Evolutionary conservation across 371 early-diverging fungal species (phyloP).

Genomic region (Lichtheimia corymbifera): DNA sequence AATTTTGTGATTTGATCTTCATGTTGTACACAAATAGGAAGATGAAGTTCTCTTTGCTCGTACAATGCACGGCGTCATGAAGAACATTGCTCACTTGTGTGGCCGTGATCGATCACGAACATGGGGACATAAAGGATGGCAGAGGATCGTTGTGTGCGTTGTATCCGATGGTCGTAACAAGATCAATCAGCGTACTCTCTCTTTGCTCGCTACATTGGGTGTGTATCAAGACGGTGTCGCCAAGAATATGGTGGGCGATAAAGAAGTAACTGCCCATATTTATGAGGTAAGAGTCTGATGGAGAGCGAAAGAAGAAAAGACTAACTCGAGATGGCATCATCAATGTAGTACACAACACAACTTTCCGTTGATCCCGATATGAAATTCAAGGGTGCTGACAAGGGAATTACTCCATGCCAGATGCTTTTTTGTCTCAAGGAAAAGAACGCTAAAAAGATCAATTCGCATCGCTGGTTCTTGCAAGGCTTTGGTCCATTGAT

Average conservation of each 20-base stretch:
- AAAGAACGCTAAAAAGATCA: constrained; percentile 90
- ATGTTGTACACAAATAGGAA: constrained; percentile 53
- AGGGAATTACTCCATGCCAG: constrained; percentile 86
- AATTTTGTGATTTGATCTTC: not conserved
- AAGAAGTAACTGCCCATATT: constrained; percentile 73
- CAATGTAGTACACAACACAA: constrained; percentile 83
- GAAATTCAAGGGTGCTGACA: constrained; percentile 74
- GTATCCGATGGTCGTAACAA: constrained; percentile 72
- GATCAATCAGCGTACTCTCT: constrained; percentile 68
- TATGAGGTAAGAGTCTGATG: constrained; percentile 57
- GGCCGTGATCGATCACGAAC: constrained; percentile 73
- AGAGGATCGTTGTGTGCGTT: constrained; percentile 89
- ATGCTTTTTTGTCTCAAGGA: constrained; percentile 93
- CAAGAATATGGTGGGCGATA: constrained; percentile 67
- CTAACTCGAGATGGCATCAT: not conserved
- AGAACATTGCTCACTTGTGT: constrained; percentile 90
- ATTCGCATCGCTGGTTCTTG: constrained; percentile 98
- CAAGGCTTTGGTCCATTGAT: constrained; percentile 89
- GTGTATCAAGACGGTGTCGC: constrained; percentile 81
- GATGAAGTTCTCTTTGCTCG: constrained; percentile 89
- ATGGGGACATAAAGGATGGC: constrained; percentile 93
- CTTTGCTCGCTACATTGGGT: constrained; percentile 78
- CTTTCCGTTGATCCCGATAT: constrained; percentile 74
- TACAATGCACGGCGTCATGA: constrained; percentile 88
- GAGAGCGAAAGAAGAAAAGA: not conserved